These are phyloP conservation scores for Ceratocystis variospora DNA, from an alignment of 2,329 filamentous ascomycete genomes.

Conservation along the genomic window DNA sequence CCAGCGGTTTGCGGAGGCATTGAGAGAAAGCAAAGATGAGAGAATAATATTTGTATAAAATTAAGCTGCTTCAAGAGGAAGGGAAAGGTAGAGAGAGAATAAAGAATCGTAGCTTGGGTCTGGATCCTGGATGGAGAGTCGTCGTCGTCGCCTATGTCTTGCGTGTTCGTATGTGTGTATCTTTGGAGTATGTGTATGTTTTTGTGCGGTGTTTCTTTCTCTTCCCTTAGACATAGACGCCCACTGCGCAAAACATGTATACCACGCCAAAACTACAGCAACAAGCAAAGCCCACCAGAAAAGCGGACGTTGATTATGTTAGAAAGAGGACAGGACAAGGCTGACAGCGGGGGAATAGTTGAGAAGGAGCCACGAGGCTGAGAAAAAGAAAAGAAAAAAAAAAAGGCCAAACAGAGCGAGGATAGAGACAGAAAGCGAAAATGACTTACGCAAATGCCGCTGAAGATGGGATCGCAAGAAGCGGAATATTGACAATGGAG, in stretches of 20 bases:
- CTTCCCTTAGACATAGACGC: conserved; percentile 70
- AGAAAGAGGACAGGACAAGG: conserved; percentile 5
- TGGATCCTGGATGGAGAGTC: conserved; percentile 20
- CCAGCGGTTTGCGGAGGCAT: conserved; percentile 1
- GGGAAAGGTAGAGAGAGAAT: conserved; percentile 1
- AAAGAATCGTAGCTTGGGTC: conserved; percentile 2
- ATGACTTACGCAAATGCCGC: conserved; percentile 69
- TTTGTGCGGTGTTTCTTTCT: conserved; percentile 22
- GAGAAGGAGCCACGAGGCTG: background rate
- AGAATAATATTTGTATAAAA: background rate
- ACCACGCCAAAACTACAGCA: conserved; percentile 69
- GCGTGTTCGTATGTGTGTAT: conserved; percentile 20
- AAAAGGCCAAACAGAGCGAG: background rate
- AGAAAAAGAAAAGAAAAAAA: background rate
- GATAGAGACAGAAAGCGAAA: background rate
- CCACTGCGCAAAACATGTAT: conserved; percentile 97
- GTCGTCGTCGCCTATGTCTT: conserved; percentile 23
- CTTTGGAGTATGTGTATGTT: background rate
- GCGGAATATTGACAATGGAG: conserved; percentile 59
- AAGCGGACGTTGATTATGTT: conserved; percentile 21
- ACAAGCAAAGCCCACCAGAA: background rate
- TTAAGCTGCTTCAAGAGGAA: background rate
- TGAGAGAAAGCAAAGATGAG: conserved; percentile 24
- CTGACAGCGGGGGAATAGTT: conserved; percentile 17
- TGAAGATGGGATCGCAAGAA: conserved; percentile 76